These are phyloP conservation scores for Kluyveromyces wickerhamii DNA, from an alignment of 805 yeast species.

Conservation along the genomic window DNA sequence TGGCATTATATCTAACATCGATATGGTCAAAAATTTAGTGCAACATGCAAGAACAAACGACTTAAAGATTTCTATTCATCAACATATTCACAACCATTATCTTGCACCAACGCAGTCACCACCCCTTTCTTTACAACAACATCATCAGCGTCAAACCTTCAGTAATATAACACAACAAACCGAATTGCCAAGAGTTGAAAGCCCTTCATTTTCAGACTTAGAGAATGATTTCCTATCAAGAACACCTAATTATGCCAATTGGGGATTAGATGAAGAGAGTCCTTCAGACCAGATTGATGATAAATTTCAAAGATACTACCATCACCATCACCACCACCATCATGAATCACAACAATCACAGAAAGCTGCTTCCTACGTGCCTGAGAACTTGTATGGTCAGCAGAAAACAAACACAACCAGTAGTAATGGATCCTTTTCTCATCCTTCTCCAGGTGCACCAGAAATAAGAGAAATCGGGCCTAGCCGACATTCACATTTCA, in stretches of 20 bases:
- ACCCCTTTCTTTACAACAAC: not conserved
- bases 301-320: slow-evolving; percentile 1
- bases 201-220: slow-evolving; percentile 5
- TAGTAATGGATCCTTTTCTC: slow-evolving; percentile 16
- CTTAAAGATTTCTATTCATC: slow-evolving; percentile 65
- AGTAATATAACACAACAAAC: not conserved
- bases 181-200: not conserved
- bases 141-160: not conserved
- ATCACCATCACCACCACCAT: slow-evolving; percentile 6
- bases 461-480: slow-evolving; percentile 41
- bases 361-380: not conserved
- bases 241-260: slow-evolving; percentile 16
- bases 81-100: slow-evolving; percentile 78
- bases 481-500: slow-evolving; percentile 61
- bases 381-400: slow-evolving; percentile 1
- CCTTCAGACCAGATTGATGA: slow-evolving; percentile 6
- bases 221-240: slow-evolving; percentile 18
- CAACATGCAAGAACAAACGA: slow-evolving; percentile 51
- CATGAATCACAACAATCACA: slow-evolving; percentile 1
- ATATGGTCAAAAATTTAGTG: slow-evolving; percentile 48
- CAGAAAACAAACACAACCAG: slow-evolving; percentile 10
- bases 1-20: slow-evolving; percentile 47
- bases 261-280: slow-evolving; percentile 16
- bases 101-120: slow-evolving; percentile 31
- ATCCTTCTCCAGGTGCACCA: slow-evolving; percentile 12